Conservation (phyloP, 2,329 filamentous ascomycete species). For the Apiospora sp. region DNA sequence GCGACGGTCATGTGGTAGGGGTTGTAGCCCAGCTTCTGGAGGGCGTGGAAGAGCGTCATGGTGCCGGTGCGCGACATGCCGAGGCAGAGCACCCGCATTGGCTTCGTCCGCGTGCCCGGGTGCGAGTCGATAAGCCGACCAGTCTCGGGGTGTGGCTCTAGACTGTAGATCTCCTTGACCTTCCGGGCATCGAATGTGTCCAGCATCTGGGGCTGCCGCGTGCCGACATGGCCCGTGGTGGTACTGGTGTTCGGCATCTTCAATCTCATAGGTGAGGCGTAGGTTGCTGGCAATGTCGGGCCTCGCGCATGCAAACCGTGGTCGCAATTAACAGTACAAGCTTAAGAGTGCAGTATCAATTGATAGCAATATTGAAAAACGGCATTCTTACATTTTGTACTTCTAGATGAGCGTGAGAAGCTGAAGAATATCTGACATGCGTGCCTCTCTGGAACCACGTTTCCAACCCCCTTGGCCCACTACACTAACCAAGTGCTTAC, state of each 20-base stretch:
- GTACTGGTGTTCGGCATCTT: not conserved
- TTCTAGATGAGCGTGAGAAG: not conserved
- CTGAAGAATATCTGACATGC: not conserved
- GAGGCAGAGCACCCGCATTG: conserved; percentile 4
- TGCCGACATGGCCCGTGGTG: not conserved
- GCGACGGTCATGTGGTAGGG: conserved; percentile 9
- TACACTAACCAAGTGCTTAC: not conserved
- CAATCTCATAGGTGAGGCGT: not conserved
- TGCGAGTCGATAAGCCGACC: not conserved
- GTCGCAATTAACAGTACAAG: not conserved
- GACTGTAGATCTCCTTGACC: conserved; percentile 2
- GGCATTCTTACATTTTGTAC: not conserved
- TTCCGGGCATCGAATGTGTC: not conserved
- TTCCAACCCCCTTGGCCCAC: not conserved
- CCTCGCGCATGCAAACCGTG: not conserved
- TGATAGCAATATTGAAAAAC: not conserved
- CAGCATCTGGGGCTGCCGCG: not conserved
- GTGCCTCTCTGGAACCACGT: not conserved
- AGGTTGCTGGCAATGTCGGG: not conserved
- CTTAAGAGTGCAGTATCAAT: not conserved
- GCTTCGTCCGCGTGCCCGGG: not conserved
- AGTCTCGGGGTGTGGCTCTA: conserved; percentile 4
- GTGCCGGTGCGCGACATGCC: conserved; percentile 14
- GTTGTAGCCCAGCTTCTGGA: conserved; percentile 22
- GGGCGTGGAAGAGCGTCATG: conserved; percentile 21